Conservation (phyloP, 1,284 basidiomycete species). For the Rhodotorula sp. region DNA sequence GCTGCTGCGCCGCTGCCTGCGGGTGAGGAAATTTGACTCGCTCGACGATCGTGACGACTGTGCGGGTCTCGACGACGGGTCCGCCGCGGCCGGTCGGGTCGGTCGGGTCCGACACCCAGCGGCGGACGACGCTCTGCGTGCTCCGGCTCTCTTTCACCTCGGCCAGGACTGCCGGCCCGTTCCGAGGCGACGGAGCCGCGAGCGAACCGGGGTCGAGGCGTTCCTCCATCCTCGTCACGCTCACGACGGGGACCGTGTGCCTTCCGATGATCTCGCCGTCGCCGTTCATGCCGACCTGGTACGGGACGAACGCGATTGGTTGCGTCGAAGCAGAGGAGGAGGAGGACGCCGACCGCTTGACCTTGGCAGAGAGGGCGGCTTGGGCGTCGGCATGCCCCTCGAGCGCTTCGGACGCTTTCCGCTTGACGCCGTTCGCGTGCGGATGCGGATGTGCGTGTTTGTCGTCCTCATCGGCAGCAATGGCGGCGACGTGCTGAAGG, state of each 20-base stretch:
- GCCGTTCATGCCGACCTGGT: neutral
- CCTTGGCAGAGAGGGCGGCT: neutral
- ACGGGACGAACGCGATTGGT: neutral
- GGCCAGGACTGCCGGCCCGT: neutral
- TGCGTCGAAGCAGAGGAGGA: neutral
- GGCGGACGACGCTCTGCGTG: constrained; percentile 33
- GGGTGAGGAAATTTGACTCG: constrained; percentile 27
- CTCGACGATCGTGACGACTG: constrained; percentile 38
- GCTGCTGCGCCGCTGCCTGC: neutral
- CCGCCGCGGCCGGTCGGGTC: constrained; percentile 15
- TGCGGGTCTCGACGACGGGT: constrained; percentile 37
- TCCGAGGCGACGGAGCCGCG: constrained; percentile 1
- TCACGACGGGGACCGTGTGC: constrained; percentile 15
- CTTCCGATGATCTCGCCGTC: constrained; percentile 22
- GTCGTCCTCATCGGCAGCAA: neutral
- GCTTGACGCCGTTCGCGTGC: neutral
- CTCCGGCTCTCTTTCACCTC: constrained; percentile 32
- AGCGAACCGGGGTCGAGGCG: constrained; percentile 23
- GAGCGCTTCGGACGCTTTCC: constrained; percentile 8
- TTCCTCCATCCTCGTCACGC: constrained; percentile 8
- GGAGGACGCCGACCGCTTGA: neutral
- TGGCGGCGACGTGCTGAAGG: constrained; percentile 21
- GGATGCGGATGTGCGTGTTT: constrained; percentile 9
- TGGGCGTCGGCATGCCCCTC: neutral
- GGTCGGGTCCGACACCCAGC: constrained; percentile 22